A percentile compares a stretch with the other conserved stretches of the same genome.
phyloP scores from a whole-genome alignment of 352 stramenopile genomes.

The Pythium insidiosum region DNA sequence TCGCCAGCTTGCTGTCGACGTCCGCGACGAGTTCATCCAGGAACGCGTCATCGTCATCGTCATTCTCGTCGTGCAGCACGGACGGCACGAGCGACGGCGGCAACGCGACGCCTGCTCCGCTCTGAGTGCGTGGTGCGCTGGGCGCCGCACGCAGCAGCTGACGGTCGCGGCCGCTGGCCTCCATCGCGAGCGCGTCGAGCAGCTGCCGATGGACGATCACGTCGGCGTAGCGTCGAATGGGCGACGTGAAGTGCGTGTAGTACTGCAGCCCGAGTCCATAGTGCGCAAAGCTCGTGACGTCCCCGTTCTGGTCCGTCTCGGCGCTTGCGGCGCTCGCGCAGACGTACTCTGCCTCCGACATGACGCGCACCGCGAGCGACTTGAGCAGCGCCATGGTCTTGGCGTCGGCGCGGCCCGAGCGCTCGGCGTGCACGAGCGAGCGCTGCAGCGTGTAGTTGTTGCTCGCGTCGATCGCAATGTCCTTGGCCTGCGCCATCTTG shows the following conservation, averaged over 20 bases:
- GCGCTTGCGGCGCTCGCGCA: constrained; percentile 60
- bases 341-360: constrained; percentile 94
- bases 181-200: constrained; percentile 36
- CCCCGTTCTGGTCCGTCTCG: constrained; percentile 25
- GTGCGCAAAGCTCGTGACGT: constrained; percentile 65
- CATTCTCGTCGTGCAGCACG: constrained; percentile 34
- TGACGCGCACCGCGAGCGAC: constrained; percentile 89
- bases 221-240: constrained; percentile 88
- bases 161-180: constrained; percentile 1
- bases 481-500: constrained; percentile 56
- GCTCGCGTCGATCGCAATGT: constrained; percentile 61
- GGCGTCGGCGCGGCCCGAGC: constrained; percentile 44
- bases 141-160: too few species aligned
- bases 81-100: constrained; percentile 43
- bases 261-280: constrained; percentile 85
- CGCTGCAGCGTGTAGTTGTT: constrained; percentile 83
- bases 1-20: constrained; percentile 41
- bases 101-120: constrained; percentile 10
- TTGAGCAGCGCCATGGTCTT: constrained; percentile 88
- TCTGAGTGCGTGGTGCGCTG: too few species aligned
- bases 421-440: constrained; percentile 50
- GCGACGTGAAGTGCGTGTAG: constrained; percentile 91
- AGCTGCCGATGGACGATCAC: constrained; percentile 89
- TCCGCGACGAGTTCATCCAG: constrained; percentile 58
- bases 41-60: constrained; percentile 20